Conservation (phyloP, 208 protist genomes). For the Trypanosoma vivax region DNA sequence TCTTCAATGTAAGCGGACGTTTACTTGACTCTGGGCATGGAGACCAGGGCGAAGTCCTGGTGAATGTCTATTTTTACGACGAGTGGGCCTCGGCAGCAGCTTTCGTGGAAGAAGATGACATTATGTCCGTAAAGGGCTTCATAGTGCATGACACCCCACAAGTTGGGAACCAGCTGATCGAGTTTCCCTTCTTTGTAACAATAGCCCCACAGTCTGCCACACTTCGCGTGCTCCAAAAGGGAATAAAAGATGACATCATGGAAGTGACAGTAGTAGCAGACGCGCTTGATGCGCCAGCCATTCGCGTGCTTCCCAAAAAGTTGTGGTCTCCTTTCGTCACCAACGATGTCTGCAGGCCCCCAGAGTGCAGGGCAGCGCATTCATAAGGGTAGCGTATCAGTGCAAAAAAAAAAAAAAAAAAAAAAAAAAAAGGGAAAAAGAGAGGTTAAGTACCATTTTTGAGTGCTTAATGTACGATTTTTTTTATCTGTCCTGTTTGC, state of each 20-base stretch:
- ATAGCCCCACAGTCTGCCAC: slow-evolving; percentile 26
- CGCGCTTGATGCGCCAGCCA: slow-evolving; percentile 32
- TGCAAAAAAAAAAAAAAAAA: neutral
- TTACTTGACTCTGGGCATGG: slow-evolving; percentile 16
- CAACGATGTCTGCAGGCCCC: slow-evolving; percentile 9
- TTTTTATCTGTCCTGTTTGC: slow-evolving; percentile 5
- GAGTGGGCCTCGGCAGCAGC: slow-evolving; percentile 56
- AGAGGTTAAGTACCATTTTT: slow-evolving; percentile 1
- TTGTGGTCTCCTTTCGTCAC: slow-evolving; percentile 15
- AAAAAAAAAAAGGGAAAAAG: neutral
- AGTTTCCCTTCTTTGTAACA: slow-evolving; percentile 28
- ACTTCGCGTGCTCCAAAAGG: slow-evolving; percentile 44
- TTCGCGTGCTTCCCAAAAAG: slow-evolving; percentile 38
- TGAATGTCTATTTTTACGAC: slow-evolving; percentile 64
- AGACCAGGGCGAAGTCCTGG: neutral
- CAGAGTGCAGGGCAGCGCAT: too few relatives aligned
- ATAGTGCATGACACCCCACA: slow-evolving; percentile 21
- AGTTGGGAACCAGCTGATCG: slow-evolving; percentile 16
- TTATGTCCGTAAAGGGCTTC: slow-evolving; percentile 42
- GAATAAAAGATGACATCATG: slow-evolving; percentile 36
- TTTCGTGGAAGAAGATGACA: slow-evolving; percentile 59
- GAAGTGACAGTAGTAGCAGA: slow-evolving; percentile 48
- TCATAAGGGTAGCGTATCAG: too few relatives aligned
- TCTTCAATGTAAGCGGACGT: slow-evolving; percentile 44
- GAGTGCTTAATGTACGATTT: neutral